Conservation (phyloP, 257 asterid species). For the Pogostemon cablin region DNA sequence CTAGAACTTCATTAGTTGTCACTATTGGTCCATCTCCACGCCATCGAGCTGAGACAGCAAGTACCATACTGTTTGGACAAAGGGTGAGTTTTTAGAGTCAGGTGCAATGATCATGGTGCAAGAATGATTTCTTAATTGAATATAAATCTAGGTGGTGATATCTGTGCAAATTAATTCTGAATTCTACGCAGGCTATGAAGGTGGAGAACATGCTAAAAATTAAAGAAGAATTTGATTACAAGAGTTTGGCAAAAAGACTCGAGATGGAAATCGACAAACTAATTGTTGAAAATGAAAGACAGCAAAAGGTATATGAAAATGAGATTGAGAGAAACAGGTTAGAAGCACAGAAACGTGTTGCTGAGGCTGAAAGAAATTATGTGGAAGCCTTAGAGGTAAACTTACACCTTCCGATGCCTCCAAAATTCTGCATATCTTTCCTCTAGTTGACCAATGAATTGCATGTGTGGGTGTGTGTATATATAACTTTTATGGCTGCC, state of each 20-base stretch:
- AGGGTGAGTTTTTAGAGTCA: constrained; percentile 61
- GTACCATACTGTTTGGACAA: constrained; percentile 98
- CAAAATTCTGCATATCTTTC: constrained; percentile 23
- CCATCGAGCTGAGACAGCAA: constrained; percentile 97
- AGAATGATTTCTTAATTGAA: constrained; percentile 8
- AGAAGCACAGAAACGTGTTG: constrained; percentile 80
- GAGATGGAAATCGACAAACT: constrained; percentile 93
- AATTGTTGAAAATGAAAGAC: constrained; percentile 90
- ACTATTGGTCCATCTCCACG: constrained; percentile 99
- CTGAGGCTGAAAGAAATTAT: constrained; percentile 80
- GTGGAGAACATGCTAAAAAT: constrained; percentile 99
- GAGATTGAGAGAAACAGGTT: constrained; percentile 83
- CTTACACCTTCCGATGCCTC: constrained; percentile 26
- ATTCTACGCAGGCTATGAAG: constrained; percentile 85
- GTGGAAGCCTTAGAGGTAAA: constrained; percentile 83
- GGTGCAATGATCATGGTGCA: constrained; percentile 8
- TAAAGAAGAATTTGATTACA: constrained; percentile 96
- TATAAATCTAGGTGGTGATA: not conserved
- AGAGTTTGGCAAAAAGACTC: constrained; percentile 79
- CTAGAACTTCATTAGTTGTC: constrained; percentile 91
- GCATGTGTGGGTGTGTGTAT: not conserved
- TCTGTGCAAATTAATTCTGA: constrained; percentile 24
- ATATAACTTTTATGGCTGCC: not conserved
- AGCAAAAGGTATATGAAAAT: constrained; percentile 72
- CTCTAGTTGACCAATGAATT: constrained; percentile 12